Conservation (phyloP, 2,329 filamentous ascomycete species). For the Pseudogymnoascus sp. region DNA sequence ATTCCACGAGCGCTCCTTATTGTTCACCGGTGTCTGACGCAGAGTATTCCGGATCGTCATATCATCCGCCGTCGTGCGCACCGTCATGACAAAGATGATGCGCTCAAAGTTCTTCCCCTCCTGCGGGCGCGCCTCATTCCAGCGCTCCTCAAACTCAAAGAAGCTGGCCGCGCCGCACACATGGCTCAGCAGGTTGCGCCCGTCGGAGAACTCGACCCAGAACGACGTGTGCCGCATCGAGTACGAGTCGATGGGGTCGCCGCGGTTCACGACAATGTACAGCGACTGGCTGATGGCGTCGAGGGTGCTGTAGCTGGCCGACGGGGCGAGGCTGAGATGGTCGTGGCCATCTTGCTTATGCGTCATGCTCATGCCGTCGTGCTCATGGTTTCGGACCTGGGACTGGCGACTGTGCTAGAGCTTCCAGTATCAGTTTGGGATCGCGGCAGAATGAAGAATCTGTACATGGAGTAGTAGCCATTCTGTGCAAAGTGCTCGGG, state of each 20-base stretch:
- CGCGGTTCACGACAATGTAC: slow-evolving; percentile 2
- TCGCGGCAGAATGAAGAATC: not conserved
- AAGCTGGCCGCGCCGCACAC: slow-evolving; percentile 7
- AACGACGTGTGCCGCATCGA: slow-evolving; percentile 10
- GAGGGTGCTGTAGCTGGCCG: not conserved
- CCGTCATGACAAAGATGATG: not conserved
- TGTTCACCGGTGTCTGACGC: slow-evolving; percentile 5
- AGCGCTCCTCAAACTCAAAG: slow-evolving; percentile 11
- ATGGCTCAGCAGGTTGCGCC: slow-evolving; percentile 10
- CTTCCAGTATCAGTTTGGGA: slow-evolving; percentile 1
- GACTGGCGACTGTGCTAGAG: slow-evolving; percentile 1
- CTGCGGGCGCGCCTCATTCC: slow-evolving; percentile 3
- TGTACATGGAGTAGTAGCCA: not conserved
- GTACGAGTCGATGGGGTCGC: slow-evolving; percentile 10
- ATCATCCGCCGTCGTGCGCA: slow-evolving; percentile 6
- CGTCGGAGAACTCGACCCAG: slow-evolving; percentile 8
- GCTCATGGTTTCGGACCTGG: not conserved
- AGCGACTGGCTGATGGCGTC: slow-evolving; percentile 5
- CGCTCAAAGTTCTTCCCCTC: slow-evolving; percentile 3
- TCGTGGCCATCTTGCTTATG: not conserved
- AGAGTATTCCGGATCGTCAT: slow-evolving; percentile 10
- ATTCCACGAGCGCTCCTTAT: slow-evolving; percentile 11
- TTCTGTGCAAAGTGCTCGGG: not conserved
- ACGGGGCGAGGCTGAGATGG: not conserved
- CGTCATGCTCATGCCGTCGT: not conserved